Evolutionary conservation across 2,329 filamentous ascomycete species (phyloP), one percentile per base, ranked within the genome.

Genomic region (Beauveria rudraprayagi): DNA sequence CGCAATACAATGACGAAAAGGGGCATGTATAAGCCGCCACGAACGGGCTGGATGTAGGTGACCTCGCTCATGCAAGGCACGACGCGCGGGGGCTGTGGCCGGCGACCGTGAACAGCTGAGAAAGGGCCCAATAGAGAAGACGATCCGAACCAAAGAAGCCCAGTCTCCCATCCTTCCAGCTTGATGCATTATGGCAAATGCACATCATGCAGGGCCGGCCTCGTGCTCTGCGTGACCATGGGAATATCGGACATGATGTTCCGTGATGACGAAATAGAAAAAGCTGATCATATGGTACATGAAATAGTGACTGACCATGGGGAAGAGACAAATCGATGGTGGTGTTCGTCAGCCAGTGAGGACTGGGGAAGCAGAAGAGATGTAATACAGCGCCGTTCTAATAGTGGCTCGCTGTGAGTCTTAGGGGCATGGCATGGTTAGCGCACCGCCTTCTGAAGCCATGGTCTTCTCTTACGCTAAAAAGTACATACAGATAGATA

Each of bases 31-130:
- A 16, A 37, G 34, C 34, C 34, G 51, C 34, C 52, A 55, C 37
- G n/a, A 10, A 37, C 5, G 34, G 14, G 34, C 51, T 50, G 14
- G 14, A 37, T 37, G 16, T 14, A 17, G 11, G n/a, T 55, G 52
- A 43, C 56, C 56, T 24, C 44, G 41, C 41, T 58, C 44, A 58
- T 58, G 56, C 56, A 58, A 58, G 56, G 56, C 34, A 58, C 56
- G 16, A 28, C 34, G 34, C 19, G 51, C 10, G 51, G 51, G 16
- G 16, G 24, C 19, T 41, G 51, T 19, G 22, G 10, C 19, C 14
- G 7, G 6, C 16, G 24, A 30, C 47, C 5, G 44, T 54, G 56
- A 37, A 43, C 56, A 58, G 56, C 28, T 58, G 56, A 58, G 34
- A 24, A 50, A 40, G 34, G 34, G 34, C 16, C 19, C 37, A 37